phyloP scores from a whole-genome alignment of 106 monocot genomes.

The Dioscorea alata region DNA sequence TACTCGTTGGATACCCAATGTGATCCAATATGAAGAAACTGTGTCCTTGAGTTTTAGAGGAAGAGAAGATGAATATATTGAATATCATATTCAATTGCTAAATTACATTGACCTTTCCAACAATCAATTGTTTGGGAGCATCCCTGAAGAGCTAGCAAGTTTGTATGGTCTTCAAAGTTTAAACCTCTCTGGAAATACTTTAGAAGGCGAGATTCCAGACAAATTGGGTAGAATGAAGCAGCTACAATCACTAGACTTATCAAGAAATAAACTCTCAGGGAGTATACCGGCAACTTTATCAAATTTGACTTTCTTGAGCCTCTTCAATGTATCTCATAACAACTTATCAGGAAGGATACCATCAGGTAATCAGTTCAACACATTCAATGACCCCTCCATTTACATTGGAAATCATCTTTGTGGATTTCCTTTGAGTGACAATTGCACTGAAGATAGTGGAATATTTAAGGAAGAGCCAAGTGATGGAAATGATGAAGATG shows the following conservation, averaged over 20 bases:
- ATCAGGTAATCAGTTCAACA: too few relatives aligned
- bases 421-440: not conserved
- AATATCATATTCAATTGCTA: not conserved
- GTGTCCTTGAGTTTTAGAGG: too few relatives aligned
- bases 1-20: not conserved
- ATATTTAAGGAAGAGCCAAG: not conserved
- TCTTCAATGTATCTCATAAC: conserved; percentile 30
- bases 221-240: not conserved
- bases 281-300: conserved; percentile 17
- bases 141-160: conserved; percentile 8
- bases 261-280: conserved; percentile 18
- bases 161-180: conserved; percentile 8
- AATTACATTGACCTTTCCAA: conserved; percentile 8
- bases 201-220: conserved; percentile 10
- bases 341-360: too few relatives aligned
- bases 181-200: conserved; percentile 23
- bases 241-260: conserved; percentile 23
- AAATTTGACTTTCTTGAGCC: conserved; percentile 2
- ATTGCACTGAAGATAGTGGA: not conserved
- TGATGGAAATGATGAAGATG: not conserved
- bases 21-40: not conserved
- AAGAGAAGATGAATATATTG: too few relatives aligned
- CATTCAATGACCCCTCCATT: too few relatives aligned
- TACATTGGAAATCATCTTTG: too few relatives aligned
- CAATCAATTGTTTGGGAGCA: conserved; percentile 2